A percentile compares a stretch with the other conserved stretches of the same genome.
Evolutionary conservation across 2,329 filamentous ascomycete species (phyloP).

Genomic region (Phialocephala subalpina): DNA sequence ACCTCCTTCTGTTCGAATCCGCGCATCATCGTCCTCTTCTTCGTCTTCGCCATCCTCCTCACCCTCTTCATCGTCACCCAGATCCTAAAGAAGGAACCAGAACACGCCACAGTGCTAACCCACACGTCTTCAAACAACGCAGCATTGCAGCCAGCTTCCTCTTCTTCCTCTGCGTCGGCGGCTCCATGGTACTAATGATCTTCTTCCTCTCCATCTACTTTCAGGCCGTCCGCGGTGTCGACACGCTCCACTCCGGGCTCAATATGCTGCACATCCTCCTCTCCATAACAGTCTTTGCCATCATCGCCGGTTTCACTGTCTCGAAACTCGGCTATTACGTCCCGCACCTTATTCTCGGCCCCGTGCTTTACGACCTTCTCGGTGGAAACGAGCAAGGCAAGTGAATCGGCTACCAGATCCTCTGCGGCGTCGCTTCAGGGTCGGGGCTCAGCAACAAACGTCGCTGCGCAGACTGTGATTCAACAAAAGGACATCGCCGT

Average conservation of each 20-base stretch:
- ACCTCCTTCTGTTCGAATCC: conserved; percentile 50
- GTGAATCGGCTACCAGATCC: conserved; percentile 59
- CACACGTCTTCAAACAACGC: background rate
- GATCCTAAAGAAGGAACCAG: background rate
- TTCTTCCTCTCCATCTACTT: conserved; percentile 56
- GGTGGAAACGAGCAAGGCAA: conserved; percentile 46
- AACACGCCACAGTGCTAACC: conserved; percentile 3
- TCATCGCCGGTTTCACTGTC: conserved; percentile 9
- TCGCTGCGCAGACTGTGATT: conserved; percentile 54
- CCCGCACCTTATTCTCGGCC: conserved; percentile 30
- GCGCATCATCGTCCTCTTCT: conserved; percentile 49
- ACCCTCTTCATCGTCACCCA: background rate
- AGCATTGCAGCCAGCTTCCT: background rate
- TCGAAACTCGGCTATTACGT: conserved; percentile 42
- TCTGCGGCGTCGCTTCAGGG: conserved; percentile 51
- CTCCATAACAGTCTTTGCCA: background rate
- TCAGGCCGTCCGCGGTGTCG: conserved; percentile 49
- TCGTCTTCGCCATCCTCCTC: conserved; percentile 37
- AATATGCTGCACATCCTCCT: conserved; percentile 17
- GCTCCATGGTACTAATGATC: conserved; percentile 47
- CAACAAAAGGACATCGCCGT: conserved; percentile 57
- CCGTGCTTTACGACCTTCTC: conserved; percentile 45
- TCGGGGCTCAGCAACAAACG: conserved; percentile 55
- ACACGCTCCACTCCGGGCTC: conserved; percentile 51
- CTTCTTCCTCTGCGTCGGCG: conserved; percentile 33